Evolutionary conservation across 495 filamentous ascomycete species (phyloP).

Genomic region (Margaritispora aquatica): DNA sequence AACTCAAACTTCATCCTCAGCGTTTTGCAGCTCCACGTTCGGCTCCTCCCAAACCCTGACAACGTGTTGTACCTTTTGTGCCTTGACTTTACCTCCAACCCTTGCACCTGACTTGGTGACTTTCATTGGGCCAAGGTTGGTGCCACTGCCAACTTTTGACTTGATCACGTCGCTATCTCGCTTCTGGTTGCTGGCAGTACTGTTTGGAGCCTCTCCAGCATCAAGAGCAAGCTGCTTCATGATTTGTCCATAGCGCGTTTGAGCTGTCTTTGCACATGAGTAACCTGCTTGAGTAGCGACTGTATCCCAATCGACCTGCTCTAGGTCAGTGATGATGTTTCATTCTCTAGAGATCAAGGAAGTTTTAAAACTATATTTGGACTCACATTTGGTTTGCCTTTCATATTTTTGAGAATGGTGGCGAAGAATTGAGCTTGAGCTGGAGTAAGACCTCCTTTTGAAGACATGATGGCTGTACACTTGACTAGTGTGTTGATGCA

Average conservation of each 20-base stretch:
- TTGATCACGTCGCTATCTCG: not conserved
- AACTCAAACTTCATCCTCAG: not conserved
- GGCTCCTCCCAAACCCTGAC: not conserved
- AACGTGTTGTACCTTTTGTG: not conserved
- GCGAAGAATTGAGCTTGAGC: not conserved
- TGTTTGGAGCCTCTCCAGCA: not conserved
- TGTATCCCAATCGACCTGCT: not conserved
- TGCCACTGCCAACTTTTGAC: not conserved
- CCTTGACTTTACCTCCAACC: not conserved
- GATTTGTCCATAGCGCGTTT: constrained; percentile 1
- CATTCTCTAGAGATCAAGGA: too few species aligned
- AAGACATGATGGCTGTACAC: not conserved
- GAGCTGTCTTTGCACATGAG: not conserved
- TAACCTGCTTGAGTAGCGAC: constrained; percentile 1
- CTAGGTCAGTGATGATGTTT: not conserved
- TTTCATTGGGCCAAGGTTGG: not conserved
- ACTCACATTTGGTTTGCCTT: not conserved
- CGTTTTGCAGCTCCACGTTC: not conserved
- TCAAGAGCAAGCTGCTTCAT: not conserved
- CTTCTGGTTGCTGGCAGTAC: not conserved
- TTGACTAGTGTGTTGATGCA: too few species aligned
- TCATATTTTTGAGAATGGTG: not conserved
- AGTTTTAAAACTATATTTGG: too few species aligned
- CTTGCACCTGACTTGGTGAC: not conserved
- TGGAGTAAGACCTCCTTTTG: not conserved